Base-by-base conservation (phyloP, 2,329 filamentous ascomycete species). In the Teratosphaeria nubilosa region DNA sequence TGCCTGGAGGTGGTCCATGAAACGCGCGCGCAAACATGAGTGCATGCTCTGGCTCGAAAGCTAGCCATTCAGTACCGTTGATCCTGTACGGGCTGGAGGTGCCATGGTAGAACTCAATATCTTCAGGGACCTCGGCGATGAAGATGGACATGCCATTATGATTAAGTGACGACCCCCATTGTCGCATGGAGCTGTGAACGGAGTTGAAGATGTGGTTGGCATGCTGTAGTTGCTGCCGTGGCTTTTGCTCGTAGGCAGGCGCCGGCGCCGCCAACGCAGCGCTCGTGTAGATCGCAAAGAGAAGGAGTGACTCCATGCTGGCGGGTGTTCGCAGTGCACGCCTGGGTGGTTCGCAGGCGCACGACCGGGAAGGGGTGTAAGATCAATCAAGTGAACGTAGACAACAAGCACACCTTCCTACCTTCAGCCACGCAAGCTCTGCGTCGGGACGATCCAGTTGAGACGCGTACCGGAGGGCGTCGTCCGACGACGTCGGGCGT, bases 71-170 rank as follows among this genome's bases (percentile, higher is more conserved):
- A 2, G 78, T 80, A 0, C 77, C 79, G 2, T 72, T 70, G 0
- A 87, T 78, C 0, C 77, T 74, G 1, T 78, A 70, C 0, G 74
- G 63, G 0, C 66, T 69, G 9, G 63, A 63, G 0, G 78, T 79
- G 13, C 88, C 87, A 67, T 91, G 87, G 65, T 90, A 88, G 10
- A 90, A 70, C 37, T 85, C 73, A 0, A 83, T 86, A 2, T 83
- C 86, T 20, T 76, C 74, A 0, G 87, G 86, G 0, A 91, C 78
- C 0, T 78, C 80, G 0, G 81, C 86, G 0, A 86, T 76, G 65
- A 90, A 87, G 64, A 87, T 79, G 1, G 84, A 83, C 78, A 91
- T 85, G 57, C 88, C 88, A 68, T 91, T 91, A 71, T 91, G 87
- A 59, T 88, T 80, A 2, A 88, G 68, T 0, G 86, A 85, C 0